Base-by-base conservation (phyloP, 345 rosid species). In the Anastatica hierochuntica region DNA sequence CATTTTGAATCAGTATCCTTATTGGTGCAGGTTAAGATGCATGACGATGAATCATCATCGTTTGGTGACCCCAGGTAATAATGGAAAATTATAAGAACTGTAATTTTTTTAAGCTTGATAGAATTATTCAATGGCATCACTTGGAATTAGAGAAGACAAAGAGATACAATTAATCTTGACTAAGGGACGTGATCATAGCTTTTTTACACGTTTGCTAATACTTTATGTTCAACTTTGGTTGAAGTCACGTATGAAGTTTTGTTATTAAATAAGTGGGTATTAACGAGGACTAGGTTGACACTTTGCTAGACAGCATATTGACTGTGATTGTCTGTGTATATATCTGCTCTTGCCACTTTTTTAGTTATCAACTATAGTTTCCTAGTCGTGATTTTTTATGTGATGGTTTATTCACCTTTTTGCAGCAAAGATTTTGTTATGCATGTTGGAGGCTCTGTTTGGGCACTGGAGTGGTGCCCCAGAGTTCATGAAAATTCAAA, bases 391-490 rank as follows among this genome's bases (percentile, higher is more conserved):
- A 44, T 45, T 15, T 24, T 27, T 60, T 55, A 29, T 41, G 54
- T 50, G 43, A 47, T 30, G 41, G 40, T 30, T 30, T 43, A 15
- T 19, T 49, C 33, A 63, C 18, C n/a, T n/a, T n/a, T 75, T 49
- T 73, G 74, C 94, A 81, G 98, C 73, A 79, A 78, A 45, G 98
- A 88, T 57, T 85, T 83, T 59, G 70, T 88, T 34, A 74, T 85
- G 79, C 70, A 78, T 48, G 83, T 79, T 63, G 95, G 98, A 56
- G 98, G 97, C 33, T 74, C 94, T 42, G 83, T 83, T 72, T 92
- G 86, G 97, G 88, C 82, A 43, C 49, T 92, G 69, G 95, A 92
- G 75, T 88, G 98, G 98, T 81, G 95, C 50, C 98, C 98, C 37
- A 69, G 78, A 64, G 53, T 62, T 77, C 73, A 71, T 56, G 72